Percentiles rank a stretch among this genome's conserved stretches.
Conservation (phyloP, 345 rosid species). For the Laguncularia racemosa region DNA sequence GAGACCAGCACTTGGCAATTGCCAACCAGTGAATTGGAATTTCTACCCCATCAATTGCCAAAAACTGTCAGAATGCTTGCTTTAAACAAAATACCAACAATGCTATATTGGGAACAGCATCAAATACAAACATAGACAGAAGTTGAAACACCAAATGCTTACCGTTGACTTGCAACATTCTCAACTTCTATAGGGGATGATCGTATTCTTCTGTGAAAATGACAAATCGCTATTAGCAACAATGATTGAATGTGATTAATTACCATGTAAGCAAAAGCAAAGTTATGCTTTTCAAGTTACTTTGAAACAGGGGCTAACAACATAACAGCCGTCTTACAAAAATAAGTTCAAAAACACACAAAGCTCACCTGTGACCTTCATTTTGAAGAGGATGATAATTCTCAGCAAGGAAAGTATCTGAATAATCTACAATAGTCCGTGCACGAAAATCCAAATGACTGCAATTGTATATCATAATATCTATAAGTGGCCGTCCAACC, state of each 20-base stretch:
- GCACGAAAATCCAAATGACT: slow-evolving; percentile 1
- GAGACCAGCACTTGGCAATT: too few species aligned
- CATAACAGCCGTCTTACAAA: not conserved
- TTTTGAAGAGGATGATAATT: slow-evolving; percentile 5
- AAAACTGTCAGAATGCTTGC: too few species aligned
- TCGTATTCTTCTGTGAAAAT: slow-evolving; percentile 17
- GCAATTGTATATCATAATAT: not conserved
- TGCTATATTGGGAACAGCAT: too few species aligned
- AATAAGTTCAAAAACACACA: slow-evolving; percentile 5
- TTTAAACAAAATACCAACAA: too few species aligned
- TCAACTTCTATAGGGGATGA: slow-evolving; percentile 22
- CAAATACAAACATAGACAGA: not conserved
- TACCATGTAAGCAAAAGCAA: slow-evolving; percentile 7
- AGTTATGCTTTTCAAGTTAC: too few species aligned
- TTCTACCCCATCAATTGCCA: too few species aligned
- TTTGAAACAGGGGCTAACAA: not conserved
- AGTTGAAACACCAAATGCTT: slow-evolving; percentile 15
- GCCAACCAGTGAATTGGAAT: too few species aligned
- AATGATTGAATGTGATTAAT: slow-evolving; percentile 18
- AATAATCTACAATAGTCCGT: slow-evolving; percentile 5
- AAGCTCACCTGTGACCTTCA: slow-evolving; percentile 33
- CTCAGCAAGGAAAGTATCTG: not conserved
- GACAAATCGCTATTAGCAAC: slow-evolving; percentile 18
- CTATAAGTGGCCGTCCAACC: not conserved
- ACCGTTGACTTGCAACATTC: slow-evolving; percentile 32